Evolutionary conservation across 495 filamentous ascomycete genomes (phyloP), one percentile per base, ranked within the genome.

Genomic region (Darksidea phi): DNA sequence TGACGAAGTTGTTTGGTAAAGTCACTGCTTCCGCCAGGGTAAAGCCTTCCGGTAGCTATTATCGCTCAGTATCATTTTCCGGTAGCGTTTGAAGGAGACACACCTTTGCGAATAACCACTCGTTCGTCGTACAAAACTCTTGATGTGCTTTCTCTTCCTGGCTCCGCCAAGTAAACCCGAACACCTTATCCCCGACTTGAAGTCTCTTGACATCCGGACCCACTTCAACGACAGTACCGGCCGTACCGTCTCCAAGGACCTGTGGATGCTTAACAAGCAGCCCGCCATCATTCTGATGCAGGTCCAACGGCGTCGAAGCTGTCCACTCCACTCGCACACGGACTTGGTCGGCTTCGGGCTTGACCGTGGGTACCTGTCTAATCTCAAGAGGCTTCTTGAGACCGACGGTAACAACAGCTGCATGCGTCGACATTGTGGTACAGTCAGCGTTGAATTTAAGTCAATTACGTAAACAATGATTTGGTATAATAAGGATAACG

Each of bases 281-380:
- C 7, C 77, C 79, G 37, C 80, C 77, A 59, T 80, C 78, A 38
- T 76, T 77, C 62, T 81, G 76, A 68, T 83, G 81, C 28, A 83
- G 71, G 64, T 83, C 79, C 1, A 83, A 70, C 0, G 81, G 81
- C 15, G 78, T 78, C 13, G 80, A 81, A 17, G 79, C 71, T 5
- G 79, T 82, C 77, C 77, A 82, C 52, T 76, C 66, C 36, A 67
- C 64, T 2, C 59, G 41, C 28, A 67, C 45, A 7, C 48, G 64
- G 34, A 67, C 59, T 24, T 67, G 45, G 18, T 57, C 54, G 26
- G 24, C 48, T 15, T n/a, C 23, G 20, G 64, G 59, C 7, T 48
- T 28, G 17, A 59, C 37, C 18, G 64, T 67, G 23, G 64, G 54
- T 1, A 59, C 59, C 24, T 57, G 47, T 13, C 53, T 56, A 11